Evolutionary conservation across 371 early-diverging fungal genomes (phyloP).

Genomic region (Apophysomyces ossiformis): DNA sequence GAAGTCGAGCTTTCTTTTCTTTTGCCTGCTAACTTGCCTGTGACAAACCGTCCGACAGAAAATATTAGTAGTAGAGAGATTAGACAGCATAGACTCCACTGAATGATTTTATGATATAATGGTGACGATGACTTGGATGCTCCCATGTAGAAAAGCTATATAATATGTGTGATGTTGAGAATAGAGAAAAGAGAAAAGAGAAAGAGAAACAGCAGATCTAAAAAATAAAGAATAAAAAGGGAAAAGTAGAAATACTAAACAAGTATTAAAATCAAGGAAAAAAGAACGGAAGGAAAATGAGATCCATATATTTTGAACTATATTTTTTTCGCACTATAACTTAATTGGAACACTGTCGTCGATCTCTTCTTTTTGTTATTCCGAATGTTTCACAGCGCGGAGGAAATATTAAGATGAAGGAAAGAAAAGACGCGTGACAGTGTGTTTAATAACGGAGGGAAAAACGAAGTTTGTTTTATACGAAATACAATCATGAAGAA

Average conservation of each 20-base stretch:
- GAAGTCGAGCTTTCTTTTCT: too few species aligned
- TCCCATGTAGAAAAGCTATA: not conserved
- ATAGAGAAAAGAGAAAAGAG: slow-evolving; percentile 1
- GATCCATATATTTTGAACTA: not conserved
- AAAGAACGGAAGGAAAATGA: slow-evolving; percentile 12
- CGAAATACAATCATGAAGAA: too few species aligned
- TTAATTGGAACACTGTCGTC: slow-evolving; percentile 1
- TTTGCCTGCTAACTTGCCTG: not conserved
- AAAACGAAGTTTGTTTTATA: too few species aligned
- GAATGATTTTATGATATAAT: not conserved
- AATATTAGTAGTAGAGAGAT: slow-evolving; percentile 5
- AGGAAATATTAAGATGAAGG: not conserved
- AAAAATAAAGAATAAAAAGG: slow-evolving; percentile 7
- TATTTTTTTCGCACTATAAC: not conserved
- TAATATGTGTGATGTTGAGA: not conserved
- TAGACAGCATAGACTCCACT: slow-evolving; percentile 9
- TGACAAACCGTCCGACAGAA: slow-evolving; percentile 1
- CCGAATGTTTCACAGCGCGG: slow-evolving; percentile 5
- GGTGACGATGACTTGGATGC: not conserved
- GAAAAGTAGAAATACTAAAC: not conserved
- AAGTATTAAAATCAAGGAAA: not conserved
- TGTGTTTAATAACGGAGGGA: too few species aligned
- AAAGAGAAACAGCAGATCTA: not conserved
- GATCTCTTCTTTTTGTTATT: not conserved
- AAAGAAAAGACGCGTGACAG: not conserved